Evolutionary conservation across 495 filamentous ascomycete species (phyloP).

Genomic region (Pseudevernia furfuracea): DNA sequence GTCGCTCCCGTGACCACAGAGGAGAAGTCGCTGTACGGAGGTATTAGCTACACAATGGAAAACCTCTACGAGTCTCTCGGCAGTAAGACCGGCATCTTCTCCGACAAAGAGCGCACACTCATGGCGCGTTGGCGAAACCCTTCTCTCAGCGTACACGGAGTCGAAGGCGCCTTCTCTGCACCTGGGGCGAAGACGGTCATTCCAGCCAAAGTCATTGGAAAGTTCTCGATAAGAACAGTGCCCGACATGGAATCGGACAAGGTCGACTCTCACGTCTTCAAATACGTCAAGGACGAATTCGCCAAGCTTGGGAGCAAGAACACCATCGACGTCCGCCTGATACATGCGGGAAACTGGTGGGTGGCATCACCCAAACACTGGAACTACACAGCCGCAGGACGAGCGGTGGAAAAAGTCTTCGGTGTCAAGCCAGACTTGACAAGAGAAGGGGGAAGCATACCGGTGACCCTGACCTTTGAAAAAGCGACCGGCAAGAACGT

Average conservation of each 20-base stretch:
- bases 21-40: conserved; percentile 74
- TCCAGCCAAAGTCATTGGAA: conserved; percentile 91
- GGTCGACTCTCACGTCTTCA: conserved; percentile 75
- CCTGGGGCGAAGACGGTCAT: conserved; percentile 98
- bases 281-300: conserved; percentile 70
- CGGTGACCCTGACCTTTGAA: conserved; percentile 94
- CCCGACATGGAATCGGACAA: conserved; percentile 91
- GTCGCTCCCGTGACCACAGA: conserved; percentile 81
- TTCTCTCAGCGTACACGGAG: conserved; percentile 88
- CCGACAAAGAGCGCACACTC: conserved; percentile 77
- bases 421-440: conserved; percentile 91
- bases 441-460: conserved; percentile 92
- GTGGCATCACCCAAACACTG: conserved; percentile 93
- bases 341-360: conserved; percentile 97
- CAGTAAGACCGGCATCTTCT: conserved; percentile 72
- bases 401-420: conserved; percentile 89
- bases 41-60: conserved; percentile 90
- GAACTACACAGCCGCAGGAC: conserved; percentile 91
- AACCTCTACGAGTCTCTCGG: conserved; percentile 87
- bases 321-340: conserved; percentile 65
- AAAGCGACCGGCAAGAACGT: conserved; percentile 99
- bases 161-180: conserved; percentile 92
- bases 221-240: conserved; percentile 96
- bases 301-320: conserved; percentile 86
- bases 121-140: conserved; percentile 96